phyloP scores from a whole-genome alignment of 225 moss, liverwort and hornwort species.

The Marchantia polymorpha region DNA sequence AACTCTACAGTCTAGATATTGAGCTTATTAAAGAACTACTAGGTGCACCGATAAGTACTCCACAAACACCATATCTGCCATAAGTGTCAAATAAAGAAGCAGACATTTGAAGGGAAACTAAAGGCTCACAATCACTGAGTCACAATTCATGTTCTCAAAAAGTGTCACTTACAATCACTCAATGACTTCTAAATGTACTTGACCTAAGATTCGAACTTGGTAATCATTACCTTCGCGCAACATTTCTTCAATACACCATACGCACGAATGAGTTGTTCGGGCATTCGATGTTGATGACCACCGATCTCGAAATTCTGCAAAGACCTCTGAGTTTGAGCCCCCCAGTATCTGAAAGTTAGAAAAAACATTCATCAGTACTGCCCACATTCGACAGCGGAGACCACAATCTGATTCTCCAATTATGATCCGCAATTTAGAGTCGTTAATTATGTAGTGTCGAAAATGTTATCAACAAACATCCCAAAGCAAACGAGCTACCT shows the following conservation, averaged over 20 bases:
- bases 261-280: conserved; percentile 79
- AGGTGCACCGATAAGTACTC: background rate
- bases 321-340: conserved; percentile 96
- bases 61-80: background rate
- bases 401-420: no score
- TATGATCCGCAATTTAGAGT: no score
- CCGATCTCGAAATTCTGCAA: conserved; percentile 94
- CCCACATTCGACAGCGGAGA: background rate
- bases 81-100: background rate
- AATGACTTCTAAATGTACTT: no score
- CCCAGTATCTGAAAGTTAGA: conserved; percentile 66
- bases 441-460: no score
- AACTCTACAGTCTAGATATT: background rate
- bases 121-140: background rate
- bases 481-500: no score
- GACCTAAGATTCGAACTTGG: background rate
- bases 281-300: conserved; percentile 79
- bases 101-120: background rate
- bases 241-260: conserved; percentile 89
- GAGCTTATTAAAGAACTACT: background rate
- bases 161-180: no score
- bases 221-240: conserved; percentile 65
- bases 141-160: no score
- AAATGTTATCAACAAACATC: no score
- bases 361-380: background rate